These are phyloP conservation scores for Carex kokanica DNA, from an alignment of 176 grass and related monocot genomes.

Conservation along the genomic window DNA sequence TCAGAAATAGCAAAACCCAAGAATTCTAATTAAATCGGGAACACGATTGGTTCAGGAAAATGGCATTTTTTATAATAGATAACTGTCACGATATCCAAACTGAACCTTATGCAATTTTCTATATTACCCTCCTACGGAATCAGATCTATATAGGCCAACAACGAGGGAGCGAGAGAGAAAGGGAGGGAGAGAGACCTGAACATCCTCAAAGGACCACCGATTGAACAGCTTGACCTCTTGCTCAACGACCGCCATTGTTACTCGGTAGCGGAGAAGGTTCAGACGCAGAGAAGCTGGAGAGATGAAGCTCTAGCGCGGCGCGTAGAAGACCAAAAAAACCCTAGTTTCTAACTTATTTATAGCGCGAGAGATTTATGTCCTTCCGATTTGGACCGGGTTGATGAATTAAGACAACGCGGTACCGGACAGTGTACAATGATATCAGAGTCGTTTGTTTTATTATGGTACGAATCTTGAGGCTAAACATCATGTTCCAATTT, in stretches of 20 bases:
- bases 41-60: neutral
- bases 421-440: no score
- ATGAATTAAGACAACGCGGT: no score
- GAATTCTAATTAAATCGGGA: neutral
- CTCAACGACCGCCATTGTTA: slow-evolving; percentile 7
- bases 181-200: slow-evolving; percentile 18
- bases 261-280: neutral
- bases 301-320: neutral
- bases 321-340: neutral
- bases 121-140: neutral
- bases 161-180: neutral
- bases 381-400: neutral
- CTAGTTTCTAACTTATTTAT: slow-evolving; percentile 11
- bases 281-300: neutral
- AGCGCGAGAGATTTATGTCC: neutral
- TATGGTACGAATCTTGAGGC: no score
- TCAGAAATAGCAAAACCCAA: neutral
- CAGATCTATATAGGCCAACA: neutral
- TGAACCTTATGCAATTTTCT: neutral
- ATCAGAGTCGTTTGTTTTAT: no score
- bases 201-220: slow-evolving; percentile 41
- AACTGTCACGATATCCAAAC: neutral
- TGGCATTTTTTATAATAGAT: neutral
- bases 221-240: slow-evolving; percentile 44
- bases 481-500: no score